Evolutionary conservation across 208 protist genomes (phyloP).

Genomic region (Endotrypanum monterogeii): DNA sequence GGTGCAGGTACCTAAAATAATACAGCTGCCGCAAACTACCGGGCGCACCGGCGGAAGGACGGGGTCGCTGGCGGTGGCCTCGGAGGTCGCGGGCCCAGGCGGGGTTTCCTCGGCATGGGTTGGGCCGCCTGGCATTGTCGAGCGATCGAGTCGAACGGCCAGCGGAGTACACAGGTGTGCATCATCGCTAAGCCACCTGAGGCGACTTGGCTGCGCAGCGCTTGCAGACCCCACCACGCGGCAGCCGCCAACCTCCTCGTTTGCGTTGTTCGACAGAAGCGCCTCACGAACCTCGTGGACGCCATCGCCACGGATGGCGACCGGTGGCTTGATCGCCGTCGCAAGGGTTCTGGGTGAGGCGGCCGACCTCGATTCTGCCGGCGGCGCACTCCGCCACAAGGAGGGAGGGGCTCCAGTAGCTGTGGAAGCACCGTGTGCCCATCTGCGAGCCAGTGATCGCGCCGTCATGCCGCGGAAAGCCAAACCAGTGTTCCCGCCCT

Average conservation of each 20-base stretch:
- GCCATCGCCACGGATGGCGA: not conserved
- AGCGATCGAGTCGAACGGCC: conserved; percentile 11
- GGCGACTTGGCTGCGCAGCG: not conserved
- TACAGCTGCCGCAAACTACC: conserved; percentile 16
- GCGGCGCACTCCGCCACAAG: not conserved
- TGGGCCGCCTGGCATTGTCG: not conserved
- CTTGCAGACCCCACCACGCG: not conserved
- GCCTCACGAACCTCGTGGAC: not conserved
- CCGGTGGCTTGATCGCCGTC: not conserved
- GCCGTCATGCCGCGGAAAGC: not conserved
- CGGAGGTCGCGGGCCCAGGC: not conserved
- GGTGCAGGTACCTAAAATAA: conserved; percentile 23
- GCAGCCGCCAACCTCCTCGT: conserved; percentile 5
- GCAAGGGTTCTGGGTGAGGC: not conserved
- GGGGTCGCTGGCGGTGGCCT: not conserved
- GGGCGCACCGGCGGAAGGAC: conserved; percentile 15
- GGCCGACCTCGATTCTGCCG: not conserved
- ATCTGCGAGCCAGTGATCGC: not conserved
- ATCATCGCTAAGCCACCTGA: conserved; percentile 13
- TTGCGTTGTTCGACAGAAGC: not conserved
- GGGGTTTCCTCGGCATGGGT: not conserved
- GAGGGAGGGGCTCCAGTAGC: not conserved
- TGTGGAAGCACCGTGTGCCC: not conserved
- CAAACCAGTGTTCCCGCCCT: not conserved
- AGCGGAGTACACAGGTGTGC: conserved; percentile 1